These are phyloP conservation scores for Neophaeococcomyces aloes DNA, from an alignment of 2,329 filamentous ascomycete genomes.

Conservation along the genomic window DNA sequence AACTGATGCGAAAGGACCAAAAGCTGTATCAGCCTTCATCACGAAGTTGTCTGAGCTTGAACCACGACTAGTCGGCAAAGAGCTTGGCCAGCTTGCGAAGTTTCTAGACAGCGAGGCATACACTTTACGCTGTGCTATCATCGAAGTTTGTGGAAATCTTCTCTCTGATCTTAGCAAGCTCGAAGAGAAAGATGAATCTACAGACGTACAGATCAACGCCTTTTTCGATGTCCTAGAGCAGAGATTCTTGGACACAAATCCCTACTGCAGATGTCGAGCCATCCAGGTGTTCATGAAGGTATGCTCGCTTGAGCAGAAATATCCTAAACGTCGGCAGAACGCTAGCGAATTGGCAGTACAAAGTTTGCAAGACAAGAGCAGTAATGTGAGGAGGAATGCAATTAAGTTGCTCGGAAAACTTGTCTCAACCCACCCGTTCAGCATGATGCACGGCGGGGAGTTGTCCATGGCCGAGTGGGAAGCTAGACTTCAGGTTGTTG, in stretches of 20 bases:
- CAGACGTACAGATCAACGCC: constrained; percentile 88
- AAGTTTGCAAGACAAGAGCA: constrained; percentile 95
- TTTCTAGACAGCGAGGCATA: constrained; percentile 95
- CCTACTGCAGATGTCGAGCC: constrained; percentile 82
- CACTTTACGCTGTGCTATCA: constrained; percentile 81
- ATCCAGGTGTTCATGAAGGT: constrained; percentile 90
- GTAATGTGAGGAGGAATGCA: constrained; percentile 87
- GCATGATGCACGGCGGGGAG: constrained; percentile 78
- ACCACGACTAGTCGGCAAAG: constrained; percentile 86
- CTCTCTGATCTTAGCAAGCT: constrained; percentile 82
- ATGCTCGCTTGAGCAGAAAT: constrained; percentile 92
- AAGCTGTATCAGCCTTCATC: constrained; percentile 90
- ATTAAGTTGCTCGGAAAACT: constrained; percentile 83
- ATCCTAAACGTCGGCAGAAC: constrained; percentile 79
- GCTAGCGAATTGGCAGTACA: constrained; percentile 77
- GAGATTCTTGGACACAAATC: constrained; percentile 90
- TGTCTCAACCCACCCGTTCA: constrained; percentile 90
- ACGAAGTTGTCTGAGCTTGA: constrained; percentile 85
- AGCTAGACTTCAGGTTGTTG: constrained; percentile 67
- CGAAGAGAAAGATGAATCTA: constrained; percentile 81
- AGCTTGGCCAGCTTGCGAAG: constrained; percentile 91
- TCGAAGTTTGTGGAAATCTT: constrained; percentile 95
- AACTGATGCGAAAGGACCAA: constrained; percentile 88
- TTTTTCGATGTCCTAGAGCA: constrained; percentile 97
- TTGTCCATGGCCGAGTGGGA: constrained; percentile 80